Percentiles rank a stretch among this genome's conserved stretches.
Evolutionary conservation across 345 rosid genomes (phyloP).

Genomic region (rapeseed (Brassica napus)): DNA sequence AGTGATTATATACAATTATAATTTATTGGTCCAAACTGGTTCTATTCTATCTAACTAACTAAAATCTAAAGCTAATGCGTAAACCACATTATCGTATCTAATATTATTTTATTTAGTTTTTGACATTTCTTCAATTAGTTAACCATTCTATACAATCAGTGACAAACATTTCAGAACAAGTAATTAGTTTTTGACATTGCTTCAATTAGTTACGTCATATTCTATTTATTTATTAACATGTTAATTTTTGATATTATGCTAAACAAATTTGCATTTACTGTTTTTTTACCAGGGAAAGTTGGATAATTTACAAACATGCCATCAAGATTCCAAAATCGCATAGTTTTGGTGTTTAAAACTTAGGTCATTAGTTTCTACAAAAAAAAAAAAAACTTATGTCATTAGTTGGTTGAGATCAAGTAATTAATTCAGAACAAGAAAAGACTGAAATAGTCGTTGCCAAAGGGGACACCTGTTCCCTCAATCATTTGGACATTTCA

Average conservation of each 20-base stretch:
- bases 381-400: neutral
- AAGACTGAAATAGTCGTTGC: constrained; percentile 8
- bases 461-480: constrained; percentile 1
- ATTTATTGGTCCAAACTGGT: too few species aligned
- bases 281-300: neutral
- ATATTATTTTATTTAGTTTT: too few species aligned
- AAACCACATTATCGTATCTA: too few species aligned
- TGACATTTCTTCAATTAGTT: too few species aligned
- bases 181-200: too few species aligned
- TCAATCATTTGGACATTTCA: constrained; percentile 25
- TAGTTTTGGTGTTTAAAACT: neutral
- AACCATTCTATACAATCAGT: too few species aligned
- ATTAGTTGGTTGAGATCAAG: neutral
- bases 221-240: neutral
- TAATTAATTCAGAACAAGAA: neutral
- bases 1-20: neutral
- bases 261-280: neutral
- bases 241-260: neutral
- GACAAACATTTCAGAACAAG: too few species aligned
- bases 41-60: too few species aligned
- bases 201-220: too few species aligned
- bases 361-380: too few species aligned
- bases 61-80: too few species aligned
- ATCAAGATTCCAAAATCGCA: neutral
- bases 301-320: neutral